Conservation (phyloP, 768 basidiomycete species). For the Asterophora lycoperdoides region DNA sequence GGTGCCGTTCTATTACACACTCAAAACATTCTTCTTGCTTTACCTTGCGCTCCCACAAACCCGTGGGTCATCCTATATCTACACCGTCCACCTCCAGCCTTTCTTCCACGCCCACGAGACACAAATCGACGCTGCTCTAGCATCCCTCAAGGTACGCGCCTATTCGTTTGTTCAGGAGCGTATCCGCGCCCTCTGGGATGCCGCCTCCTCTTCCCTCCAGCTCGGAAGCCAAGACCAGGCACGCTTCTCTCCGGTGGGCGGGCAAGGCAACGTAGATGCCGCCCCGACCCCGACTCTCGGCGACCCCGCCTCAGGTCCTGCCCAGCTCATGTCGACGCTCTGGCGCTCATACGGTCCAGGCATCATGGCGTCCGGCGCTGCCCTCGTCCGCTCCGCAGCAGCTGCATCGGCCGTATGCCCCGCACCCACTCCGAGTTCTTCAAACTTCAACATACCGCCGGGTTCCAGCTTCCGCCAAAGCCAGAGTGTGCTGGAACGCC, state of each 20-base stretch:
- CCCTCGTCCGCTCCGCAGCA: slow-evolving; percentile 50
- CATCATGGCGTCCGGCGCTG: slow-evolving; percentile 64
- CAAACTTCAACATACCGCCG: slow-evolving; percentile 24
- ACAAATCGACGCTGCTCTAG: slow-evolving; percentile 80
- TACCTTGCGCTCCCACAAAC: slow-evolving; percentile 91
- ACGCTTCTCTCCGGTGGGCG: slow-evolving; percentile 15
- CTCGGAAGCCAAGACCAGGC: slow-evolving; percentile 4
- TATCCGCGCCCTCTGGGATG: slow-evolving; percentile 62
- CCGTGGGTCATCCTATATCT: slow-evolving; percentile 82
- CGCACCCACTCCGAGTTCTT: slow-evolving; percentile 25
- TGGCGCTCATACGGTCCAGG: slow-evolving; percentile 80
- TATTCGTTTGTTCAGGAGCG: slow-evolving; percentile 66
- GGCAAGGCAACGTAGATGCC: slow-evolving; percentile 25
- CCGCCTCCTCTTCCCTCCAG: slow-evolving; percentile 42
- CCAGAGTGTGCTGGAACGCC: slow-evolving; percentile 40
- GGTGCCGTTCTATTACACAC: slow-evolving; percentile 83
- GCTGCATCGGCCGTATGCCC: background rate
- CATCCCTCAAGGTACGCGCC: slow-evolving; percentile 52
- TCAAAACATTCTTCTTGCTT: slow-evolving; percentile 82
- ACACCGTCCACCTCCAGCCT: slow-evolving; percentile 73
- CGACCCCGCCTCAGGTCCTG: slow-evolving; percentile 59
- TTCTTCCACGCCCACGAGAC: slow-evolving; percentile 79
- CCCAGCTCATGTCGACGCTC: slow-evolving; percentile 58
- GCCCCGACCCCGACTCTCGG: slow-evolving; percentile 46
- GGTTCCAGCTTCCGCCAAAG: slow-evolving; percentile 21